These are phyloP conservation scores for Linaria vulgaris DNA, from an alignment of 257 asterid genomes.

Conservation along the genomic window DNA sequence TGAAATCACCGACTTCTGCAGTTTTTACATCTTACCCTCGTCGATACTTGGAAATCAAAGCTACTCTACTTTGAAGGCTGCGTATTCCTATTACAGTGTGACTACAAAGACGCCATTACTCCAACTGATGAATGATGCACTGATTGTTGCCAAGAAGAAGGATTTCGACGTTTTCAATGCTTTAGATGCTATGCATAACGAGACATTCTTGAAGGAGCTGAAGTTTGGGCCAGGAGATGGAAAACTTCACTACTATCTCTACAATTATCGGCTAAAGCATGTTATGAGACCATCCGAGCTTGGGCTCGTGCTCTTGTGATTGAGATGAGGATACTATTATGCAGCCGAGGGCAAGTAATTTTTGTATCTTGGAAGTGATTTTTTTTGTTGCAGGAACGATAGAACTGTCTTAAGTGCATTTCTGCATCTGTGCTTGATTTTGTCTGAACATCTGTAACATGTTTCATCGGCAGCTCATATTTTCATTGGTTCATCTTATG, in stretches of 20 bases:
- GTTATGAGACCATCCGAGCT: conserved; percentile 71
- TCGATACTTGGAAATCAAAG: conserved; percentile 74
- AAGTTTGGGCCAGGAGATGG: conserved; percentile 92
- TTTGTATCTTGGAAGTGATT: conserved; percentile 23
- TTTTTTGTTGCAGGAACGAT: conserved; percentile 20
- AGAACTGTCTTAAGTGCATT: background rate
- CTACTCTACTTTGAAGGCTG: conserved; percentile 70
- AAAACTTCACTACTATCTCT: conserved; percentile 81
- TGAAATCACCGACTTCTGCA: conserved; percentile 78
- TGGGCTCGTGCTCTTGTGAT: conserved; percentile 81
- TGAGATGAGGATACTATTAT: conserved; percentile 1
- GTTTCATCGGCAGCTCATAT: background rate
- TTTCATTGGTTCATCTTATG: background rate
- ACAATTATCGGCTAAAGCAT: conserved; percentile 71
- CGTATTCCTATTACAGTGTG: conserved; percentile 71
- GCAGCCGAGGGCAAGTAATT: conserved; percentile 19
- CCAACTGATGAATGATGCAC: conserved; percentile 86
- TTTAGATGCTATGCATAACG: conserved; percentile 86
- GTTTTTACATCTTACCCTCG: conserved; percentile 84
- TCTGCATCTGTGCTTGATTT: conserved; percentile 12
- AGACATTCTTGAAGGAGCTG: conserved; percentile 76
- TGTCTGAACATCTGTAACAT: conserved; percentile 1
- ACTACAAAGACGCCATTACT: conserved; percentile 68
- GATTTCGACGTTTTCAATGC: conserved; percentile 83
- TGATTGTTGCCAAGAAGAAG: conserved; percentile 73